phyloP scores from a whole-genome alignment of 2,329 filamentous ascomycete species.

The Ophiostoma himal-ulmi region DNA sequence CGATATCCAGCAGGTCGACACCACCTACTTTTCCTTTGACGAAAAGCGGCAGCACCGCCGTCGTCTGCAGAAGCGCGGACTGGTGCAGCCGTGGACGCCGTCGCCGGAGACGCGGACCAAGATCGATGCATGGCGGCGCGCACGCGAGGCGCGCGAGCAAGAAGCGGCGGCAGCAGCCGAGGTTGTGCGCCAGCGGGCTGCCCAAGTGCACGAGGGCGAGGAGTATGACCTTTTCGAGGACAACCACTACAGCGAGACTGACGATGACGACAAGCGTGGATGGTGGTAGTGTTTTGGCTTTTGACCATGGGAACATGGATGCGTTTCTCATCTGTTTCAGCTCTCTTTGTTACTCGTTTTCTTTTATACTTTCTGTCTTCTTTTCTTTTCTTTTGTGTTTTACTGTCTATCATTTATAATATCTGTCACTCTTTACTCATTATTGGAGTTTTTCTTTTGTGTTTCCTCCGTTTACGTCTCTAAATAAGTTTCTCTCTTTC shows the following conservation, averaged over 20 bases:
- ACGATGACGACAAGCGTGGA: neutral
- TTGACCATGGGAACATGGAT: no score
- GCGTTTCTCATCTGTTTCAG: neutral
- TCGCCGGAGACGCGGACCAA: slow-evolving; percentile 39
- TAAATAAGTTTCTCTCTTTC: neutral
- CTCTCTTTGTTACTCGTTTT: neutral
- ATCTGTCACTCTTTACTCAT: neutral
- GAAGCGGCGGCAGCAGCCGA: neutral
- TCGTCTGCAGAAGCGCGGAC: slow-evolving; percentile 45
- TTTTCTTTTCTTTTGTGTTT: neutral
- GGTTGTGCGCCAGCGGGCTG: neutral
- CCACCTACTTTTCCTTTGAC: slow-evolving; percentile 41
- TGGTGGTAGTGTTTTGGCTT: neutral
- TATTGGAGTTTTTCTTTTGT: neutral
- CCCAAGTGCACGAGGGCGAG: slow-evolving; percentile 32
- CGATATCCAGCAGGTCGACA: slow-evolving; percentile 42
- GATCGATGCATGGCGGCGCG: slow-evolving; percentile 42
- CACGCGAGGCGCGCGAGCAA: slow-evolving; percentile 38
- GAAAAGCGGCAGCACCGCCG: slow-evolving; percentile 45
- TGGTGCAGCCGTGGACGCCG: slow-evolving; percentile 36
- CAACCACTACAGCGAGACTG: neutral
- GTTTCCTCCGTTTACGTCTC: neutral
- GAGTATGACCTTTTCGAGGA: neutral
- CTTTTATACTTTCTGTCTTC: neutral
- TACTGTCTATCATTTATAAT: neutral